A percentile compares a stretch with the other conserved stretches of the same genome.
Evolutionary conservation across 1,284 basidiomycete species (phyloP).

Genomic region (Ceratobasidium sp.): DNA sequence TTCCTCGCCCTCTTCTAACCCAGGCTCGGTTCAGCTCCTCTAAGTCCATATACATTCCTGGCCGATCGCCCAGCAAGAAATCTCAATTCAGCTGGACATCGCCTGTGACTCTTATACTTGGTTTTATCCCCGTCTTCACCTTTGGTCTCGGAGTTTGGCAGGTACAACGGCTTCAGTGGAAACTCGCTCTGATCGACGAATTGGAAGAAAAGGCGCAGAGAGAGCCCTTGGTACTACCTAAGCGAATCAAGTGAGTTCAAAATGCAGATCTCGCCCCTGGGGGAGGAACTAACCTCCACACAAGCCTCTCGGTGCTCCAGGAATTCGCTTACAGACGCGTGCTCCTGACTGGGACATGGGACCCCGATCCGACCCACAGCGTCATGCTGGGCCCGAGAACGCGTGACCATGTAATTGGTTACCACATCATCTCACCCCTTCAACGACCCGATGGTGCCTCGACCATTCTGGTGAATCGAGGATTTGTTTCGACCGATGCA

Average conservation of each 20-base stretch:
- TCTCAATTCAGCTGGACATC: constrained; percentile 50
- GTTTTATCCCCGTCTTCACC: constrained; percentile 88
- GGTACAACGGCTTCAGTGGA: constrained; percentile 89
- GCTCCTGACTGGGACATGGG: constrained; percentile 76
- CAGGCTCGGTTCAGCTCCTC: neutral
- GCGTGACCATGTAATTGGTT: constrained; percentile 85
- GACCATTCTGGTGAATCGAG: constrained; percentile 89
- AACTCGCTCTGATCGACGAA: constrained; percentile 91
- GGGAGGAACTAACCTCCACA: neutral
- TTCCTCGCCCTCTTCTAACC: neutral
- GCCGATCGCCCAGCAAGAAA: constrained; percentile 2
- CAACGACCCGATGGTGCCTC: constrained; percentile 70
- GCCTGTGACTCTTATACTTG: constrained; percentile 80
- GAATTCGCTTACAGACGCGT: constrained; percentile 91
- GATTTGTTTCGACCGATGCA: constrained; percentile 70
- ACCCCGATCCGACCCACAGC: constrained; percentile 63
- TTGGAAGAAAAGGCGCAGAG: constrained; percentile 88
- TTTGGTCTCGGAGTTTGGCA: constrained; percentile 97
- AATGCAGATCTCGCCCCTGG: neutral
- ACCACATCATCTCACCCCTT: constrained; percentile 86
- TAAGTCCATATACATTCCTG: neutral
- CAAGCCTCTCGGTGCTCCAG: constrained; percentile 63
- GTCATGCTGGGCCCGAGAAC: constrained; percentile 88
- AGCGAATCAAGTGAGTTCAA: constrained; percentile 80
- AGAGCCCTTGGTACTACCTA: constrained; percentile 80